A percentile compares a stretch with the other conserved stretches of the same genome.
Conservation (phyloP, 2,329 filamentous ascomycete genomes). For the Colletotrichum tropicale region DNA sequence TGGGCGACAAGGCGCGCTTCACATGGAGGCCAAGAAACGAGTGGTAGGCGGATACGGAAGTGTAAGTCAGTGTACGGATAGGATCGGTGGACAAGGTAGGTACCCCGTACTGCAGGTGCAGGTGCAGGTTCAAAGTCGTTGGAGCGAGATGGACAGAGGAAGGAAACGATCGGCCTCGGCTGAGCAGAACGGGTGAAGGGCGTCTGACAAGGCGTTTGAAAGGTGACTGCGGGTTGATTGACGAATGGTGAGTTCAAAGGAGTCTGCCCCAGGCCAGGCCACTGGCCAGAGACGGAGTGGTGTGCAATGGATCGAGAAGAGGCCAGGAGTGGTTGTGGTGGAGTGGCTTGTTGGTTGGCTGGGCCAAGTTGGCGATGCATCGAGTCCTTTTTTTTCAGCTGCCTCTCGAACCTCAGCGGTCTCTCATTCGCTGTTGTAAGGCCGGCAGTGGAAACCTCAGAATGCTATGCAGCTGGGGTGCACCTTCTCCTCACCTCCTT, state of each 20-base stretch:
- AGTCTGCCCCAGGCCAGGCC: not conserved
- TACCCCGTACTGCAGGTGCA: not conserved
- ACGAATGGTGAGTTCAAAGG: not conserved
- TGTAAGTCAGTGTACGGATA: not conserved
- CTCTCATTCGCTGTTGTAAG: not conserved
- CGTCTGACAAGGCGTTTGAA: not conserved
- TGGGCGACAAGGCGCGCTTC: not conserved
- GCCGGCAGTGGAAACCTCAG: not conserved
- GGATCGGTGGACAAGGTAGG: no score
- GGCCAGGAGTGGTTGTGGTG: not conserved
- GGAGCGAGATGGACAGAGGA: not conserved
- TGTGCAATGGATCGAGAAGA: not conserved
- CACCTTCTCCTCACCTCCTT: not conserved
- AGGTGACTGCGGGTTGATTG: not conserved
- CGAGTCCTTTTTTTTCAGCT: constrained; percentile 2
- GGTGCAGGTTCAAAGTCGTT: not conserved
- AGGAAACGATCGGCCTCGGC: not conserved
- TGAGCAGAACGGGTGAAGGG: not conserved
- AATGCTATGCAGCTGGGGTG: not conserved
- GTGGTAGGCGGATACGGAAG: not conserved
- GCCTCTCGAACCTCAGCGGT: not conserved
- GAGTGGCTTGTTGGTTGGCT: not conserved
- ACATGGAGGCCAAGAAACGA: not conserved
- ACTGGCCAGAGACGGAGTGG: not conserved
- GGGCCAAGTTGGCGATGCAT: not conserved